These are phyloP conservation scores for Immersiella caudata DNA, from an alignment of 495 filamentous ascomycete genomes.

Conservation along the genomic window DNA sequence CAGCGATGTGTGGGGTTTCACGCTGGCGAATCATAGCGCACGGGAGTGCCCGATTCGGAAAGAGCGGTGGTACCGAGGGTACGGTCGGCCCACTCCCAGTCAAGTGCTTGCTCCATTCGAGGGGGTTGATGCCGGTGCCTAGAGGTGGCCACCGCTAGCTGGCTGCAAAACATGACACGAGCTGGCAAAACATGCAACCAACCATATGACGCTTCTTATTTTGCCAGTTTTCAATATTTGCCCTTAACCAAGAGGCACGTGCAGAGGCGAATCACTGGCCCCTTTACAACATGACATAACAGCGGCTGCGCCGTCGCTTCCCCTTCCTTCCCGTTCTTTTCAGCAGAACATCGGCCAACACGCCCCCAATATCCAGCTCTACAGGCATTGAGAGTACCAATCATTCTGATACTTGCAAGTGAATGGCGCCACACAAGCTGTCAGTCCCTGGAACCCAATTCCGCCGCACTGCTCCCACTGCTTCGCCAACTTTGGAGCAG, in stretches of 20 bases:
- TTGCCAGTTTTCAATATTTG: background rate
- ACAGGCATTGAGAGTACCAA: slow-evolving; percentile 54
- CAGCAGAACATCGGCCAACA: background rate
- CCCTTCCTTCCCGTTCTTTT: background rate
- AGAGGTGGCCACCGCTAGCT: background rate
- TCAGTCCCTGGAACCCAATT: slow-evolving; percentile 22
- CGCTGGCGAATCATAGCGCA: slow-evolving; percentile 4
- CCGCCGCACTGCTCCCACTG: slow-evolving; percentile 36
- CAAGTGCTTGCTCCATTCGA: background rate
- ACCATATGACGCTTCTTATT: background rate
- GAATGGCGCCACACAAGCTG: slow-evolving; percentile 21
- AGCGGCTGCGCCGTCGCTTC: background rate
- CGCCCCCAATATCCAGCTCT: slow-evolving; percentile 8
- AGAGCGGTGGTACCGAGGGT: background rate
- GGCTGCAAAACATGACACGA: background rate
- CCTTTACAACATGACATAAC: background rate
- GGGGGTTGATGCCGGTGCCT: too few species aligned
- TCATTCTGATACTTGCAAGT: slow-evolving; percentile 33
- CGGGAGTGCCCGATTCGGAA: slow-evolving; percentile 5
- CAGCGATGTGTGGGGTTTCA: background rate
- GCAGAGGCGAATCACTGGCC: background rate
- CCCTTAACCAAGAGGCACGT: background rate
- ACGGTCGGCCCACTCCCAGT: background rate
- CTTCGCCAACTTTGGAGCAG: slow-evolving; percentile 13
- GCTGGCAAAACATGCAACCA: background rate